Evolutionary conservation across 2,329 filamentous ascomycete genomes (phyloP), one percentile per base, ranked within the genome.

Genomic region (Apiospora kogelbergensis): DNA sequence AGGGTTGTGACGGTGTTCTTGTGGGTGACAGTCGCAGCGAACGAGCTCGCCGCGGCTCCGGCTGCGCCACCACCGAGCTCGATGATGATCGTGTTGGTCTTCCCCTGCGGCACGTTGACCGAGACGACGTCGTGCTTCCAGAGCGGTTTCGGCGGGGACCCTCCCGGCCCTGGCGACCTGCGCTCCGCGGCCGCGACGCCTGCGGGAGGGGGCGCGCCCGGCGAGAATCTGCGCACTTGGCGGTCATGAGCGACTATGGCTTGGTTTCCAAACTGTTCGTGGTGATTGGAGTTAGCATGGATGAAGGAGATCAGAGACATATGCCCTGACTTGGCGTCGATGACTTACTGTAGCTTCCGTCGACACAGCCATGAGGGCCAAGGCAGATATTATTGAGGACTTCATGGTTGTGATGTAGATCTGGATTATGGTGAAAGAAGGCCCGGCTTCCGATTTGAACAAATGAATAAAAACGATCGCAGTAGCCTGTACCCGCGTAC

Each of bases 21-120:
- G 67, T 65, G 40, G 20, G 53, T 65, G 17, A 68, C 67, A n/a
- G 67, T 63, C n/a, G 33, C 41, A 3, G 66, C 67, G 4, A 57
- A 57, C 26, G 45, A 57, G 17, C 40, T 11, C 26, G 20, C 41
- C 6, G 63, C 60, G 20, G 44, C 66, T 10, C 67, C 63, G 6
- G 13, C 63, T 1, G n/a, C 63, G 2, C 26, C 22, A 3, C 53
- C 53, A 0, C 53, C 53, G 3, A 60, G 53, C 6, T 60, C 30
- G 53, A 60, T 60, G 63, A 65, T 45, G 41, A 63, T 20, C 17
- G 37, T 20, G 57, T 33, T 63, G 57, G 26, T 33, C 57, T 63
- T 13, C 26, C 57, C 57, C 26, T 40, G 26, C 24, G 57, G 57
- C 26, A 63, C 26, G 26, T n/a, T 30, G 57, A 30, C 37, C 26